Percentiles rank a stretch among this genome's conserved stretches.
phyloP scores from a whole-genome alignment of 2,329 filamentous ascomycete genomes.

The Ceratocystis huliohia region DNA sequence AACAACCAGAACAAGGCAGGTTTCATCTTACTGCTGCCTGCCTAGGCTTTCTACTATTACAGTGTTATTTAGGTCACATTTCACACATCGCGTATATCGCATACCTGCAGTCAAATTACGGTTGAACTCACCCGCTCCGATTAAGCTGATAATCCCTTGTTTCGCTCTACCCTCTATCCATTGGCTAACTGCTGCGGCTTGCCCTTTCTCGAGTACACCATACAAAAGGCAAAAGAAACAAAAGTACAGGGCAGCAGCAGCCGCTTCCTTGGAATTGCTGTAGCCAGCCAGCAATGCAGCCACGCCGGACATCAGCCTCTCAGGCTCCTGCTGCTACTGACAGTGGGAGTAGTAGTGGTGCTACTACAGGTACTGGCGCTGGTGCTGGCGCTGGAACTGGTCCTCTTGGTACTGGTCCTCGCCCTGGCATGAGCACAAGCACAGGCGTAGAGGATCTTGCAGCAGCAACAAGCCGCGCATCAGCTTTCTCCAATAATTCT shows the following conservation, averaged over 20 bases:
- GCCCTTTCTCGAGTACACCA: not conserved
- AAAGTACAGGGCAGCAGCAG: conserved; percentile 15
- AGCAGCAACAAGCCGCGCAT: conserved; percentile 21
- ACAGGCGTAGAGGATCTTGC: conserved; percentile 25
- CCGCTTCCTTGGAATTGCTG: conserved; percentile 25
- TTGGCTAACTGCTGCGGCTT: not conserved
- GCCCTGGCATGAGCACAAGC: conserved; percentile 1
- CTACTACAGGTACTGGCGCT: not conserved
- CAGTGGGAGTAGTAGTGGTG: not conserved
- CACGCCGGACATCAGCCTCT: conserved; percentile 32
- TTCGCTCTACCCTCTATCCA: not conserved
- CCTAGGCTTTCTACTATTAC: not conserved
- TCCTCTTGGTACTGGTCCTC: not conserved
- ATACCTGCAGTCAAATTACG: conserved; percentile 2
- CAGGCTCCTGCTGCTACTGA: conserved; percentile 36
- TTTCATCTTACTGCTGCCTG: not conserved
- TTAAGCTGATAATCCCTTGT: not conserved
- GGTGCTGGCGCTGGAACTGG: conserved; percentile 22
- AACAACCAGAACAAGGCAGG: not conserved
- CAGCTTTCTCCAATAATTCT: conserved; percentile 24
- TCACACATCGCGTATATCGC: not conserved
- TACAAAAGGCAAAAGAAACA: conserved; percentile 22
- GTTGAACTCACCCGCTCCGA: not conserved
- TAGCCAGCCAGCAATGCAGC: conserved; percentile 24
- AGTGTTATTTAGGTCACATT: not conserved